These are phyloP conservation scores for Tetragonia tetragonoides DNA, from an alignment of 148 eudicot genomes.

Conservation along the genomic window DNA sequence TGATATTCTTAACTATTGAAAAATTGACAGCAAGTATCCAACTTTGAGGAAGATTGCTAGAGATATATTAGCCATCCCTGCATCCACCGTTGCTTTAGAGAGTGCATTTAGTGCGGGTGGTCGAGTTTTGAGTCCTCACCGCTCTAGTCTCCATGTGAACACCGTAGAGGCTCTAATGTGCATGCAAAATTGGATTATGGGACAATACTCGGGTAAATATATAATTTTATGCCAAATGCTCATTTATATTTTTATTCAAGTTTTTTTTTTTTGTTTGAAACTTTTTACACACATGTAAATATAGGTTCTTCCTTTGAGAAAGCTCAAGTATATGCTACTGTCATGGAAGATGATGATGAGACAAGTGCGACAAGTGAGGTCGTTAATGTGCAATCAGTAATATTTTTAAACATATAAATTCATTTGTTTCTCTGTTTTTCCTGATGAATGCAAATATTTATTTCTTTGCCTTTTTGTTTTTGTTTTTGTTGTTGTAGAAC, in stretches of 20 bases:
- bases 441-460: no score
- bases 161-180: background rate
- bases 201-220: background rate
- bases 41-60: constrained; percentile 16
- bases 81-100: constrained; percentile 14
- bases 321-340: background rate
- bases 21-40: constrained; percentile 7
- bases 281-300: no score
- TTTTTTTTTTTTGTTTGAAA: no score
- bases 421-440: no score
- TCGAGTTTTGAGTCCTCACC: background rate
- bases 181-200: background rate
- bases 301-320: background rate
- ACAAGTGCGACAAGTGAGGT: background rate
- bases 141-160: background rate
- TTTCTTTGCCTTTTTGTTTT: no score
- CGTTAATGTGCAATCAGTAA: background rate
- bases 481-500: no score
- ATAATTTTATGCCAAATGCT: background rate
- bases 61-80: constrained; percentile 5
- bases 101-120: constrained; percentile 16
- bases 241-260: no score
- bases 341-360: background rate
- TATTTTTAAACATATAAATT: no score
- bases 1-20: constrained; percentile 7